These are phyloP conservation scores for Oryza coarctata DNA, from an alignment of 176 grass and related monocot species.

Conservation along the genomic window DNA sequence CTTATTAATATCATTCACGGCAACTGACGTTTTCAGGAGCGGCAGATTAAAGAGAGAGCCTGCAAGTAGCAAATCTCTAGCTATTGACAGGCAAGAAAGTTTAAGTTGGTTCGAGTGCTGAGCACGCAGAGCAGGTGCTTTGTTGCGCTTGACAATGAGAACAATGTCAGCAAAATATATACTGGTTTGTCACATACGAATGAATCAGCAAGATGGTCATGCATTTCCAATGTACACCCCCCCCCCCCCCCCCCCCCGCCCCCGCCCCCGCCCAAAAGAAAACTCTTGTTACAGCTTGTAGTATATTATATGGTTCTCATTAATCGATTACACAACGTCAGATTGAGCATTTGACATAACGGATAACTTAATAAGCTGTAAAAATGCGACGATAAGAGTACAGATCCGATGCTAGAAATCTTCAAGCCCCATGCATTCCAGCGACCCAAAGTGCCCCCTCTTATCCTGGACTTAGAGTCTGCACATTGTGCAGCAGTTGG, in stretches of 20 bases:
- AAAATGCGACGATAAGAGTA: not conserved
- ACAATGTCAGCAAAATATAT: not conserved
- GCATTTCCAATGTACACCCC: no score
- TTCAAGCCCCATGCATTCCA: conserved; percentile 18
- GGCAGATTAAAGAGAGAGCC: not conserved
- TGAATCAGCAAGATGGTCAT: no score
- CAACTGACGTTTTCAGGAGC: not conserved
- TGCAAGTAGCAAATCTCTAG: not conserved
- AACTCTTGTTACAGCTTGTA: not conserved
- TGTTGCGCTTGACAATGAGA: not conserved
- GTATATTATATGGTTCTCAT: no score
- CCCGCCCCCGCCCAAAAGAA: no score
- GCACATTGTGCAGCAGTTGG: conserved; percentile 39
- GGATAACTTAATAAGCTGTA: not conserved
- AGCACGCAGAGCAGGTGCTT: not conserved
- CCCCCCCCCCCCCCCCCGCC: no score
- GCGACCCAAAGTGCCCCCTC: conserved; percentile 24
- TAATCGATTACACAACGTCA: not conserved
- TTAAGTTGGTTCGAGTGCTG: not conserved
- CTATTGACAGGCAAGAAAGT: no score
- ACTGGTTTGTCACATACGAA: not conserved
- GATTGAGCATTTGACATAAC: not conserved
- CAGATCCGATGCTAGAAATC: conserved; percentile 4
- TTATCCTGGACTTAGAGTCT: conserved; percentile 15
- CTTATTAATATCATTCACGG: not conserved